A percentile compares a stretch with the other conserved stretches of the same genome.
Conservation (phyloP, 148 eudicot genomes). For the Rheum nobile region DNA sequence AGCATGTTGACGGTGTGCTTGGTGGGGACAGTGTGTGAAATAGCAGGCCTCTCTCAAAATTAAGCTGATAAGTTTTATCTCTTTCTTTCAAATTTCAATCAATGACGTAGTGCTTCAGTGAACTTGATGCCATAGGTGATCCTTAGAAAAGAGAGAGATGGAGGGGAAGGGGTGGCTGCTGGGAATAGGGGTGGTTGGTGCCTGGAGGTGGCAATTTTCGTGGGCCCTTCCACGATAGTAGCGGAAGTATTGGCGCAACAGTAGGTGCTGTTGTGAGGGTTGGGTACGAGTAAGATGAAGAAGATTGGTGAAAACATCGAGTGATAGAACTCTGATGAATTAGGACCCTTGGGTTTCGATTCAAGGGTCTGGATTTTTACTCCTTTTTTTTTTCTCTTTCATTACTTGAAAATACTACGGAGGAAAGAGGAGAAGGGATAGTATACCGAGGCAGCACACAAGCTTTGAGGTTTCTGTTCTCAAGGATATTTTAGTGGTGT, state of each 20-base stretch:
- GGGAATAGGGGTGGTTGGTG: not conserved
- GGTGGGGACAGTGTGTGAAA: not conserved
- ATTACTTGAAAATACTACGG: not conserved
- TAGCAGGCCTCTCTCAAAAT: not conserved
- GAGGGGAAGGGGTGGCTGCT: not conserved
- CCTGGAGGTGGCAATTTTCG: not conserved
- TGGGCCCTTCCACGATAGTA: not conserved
- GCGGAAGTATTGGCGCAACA: not conserved
- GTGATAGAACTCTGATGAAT: not conserved
- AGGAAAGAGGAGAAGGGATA: not conserved
- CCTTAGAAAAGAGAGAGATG: not conserved
- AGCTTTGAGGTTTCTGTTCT: not conserved
- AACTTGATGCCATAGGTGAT: not conserved
- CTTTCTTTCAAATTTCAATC: not conserved
- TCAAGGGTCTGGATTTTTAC: not conserved
- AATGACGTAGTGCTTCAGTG: not conserved
- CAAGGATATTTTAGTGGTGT: not conserved
- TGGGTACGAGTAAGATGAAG: not conserved
- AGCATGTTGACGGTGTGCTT: not conserved
- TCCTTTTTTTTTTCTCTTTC: not conserved
- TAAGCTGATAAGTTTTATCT: not conserved
- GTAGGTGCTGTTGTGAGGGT: not conserved
- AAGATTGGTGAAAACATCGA: not conserved
- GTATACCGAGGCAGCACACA: constrained; percentile 1
- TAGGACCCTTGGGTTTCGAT: not conserved